Base-by-base conservation (phyloP, 1,284 basidiomycete species). In the Ceratobasidium sp. region DNA sequence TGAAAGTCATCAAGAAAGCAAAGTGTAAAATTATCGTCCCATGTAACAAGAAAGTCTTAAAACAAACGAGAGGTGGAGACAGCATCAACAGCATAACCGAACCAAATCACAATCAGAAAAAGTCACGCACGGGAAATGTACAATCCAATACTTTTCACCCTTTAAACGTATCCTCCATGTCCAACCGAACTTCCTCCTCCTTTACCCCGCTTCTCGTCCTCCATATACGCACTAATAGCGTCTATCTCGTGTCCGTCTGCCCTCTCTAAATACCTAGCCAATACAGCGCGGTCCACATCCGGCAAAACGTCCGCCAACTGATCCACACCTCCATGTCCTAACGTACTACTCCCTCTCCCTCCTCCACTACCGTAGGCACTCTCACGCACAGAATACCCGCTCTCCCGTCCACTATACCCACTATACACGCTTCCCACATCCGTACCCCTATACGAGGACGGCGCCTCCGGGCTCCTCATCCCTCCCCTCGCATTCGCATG, bases 221-320 rank as follows among this genome's bases (percentile, higher is more conserved):
- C 94, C 36, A 96, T 84, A 81, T 95, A 96, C 79, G 93, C 91
- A 24, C 93, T 92, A 79, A 96, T 93, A 7, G 94, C 94, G 57
- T 92, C 83, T 73, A 94, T 91, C 81, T 94, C 92, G 79, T 93
- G 90, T 7, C 93, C 83, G 73, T 82, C 92, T 17, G 92, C 85
- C 29, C 90, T 86, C 36, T 87, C 86, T 66, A 96, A 82, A 83
- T 96, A 96, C 8, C 88, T 87, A 75, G 90, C 89, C 36, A 96
- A 85, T 2, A 94, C 84, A 9, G 83, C 82, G 66, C 88, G 87
- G 76, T 95, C 90, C 29, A 91, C 93, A 79, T 93, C 89, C 17
- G 94, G 94, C 36, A 96, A 83, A 47, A 96, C 83, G 78, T 92
- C 90, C 1, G 86, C 85, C 74, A 96, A 89, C 79, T 89, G 89